Evolutionary conservation across 75 land plant species (phyloP), one percentile per base, ranked within the genome.

Genomic region (Picea sitchensis): DNA sequence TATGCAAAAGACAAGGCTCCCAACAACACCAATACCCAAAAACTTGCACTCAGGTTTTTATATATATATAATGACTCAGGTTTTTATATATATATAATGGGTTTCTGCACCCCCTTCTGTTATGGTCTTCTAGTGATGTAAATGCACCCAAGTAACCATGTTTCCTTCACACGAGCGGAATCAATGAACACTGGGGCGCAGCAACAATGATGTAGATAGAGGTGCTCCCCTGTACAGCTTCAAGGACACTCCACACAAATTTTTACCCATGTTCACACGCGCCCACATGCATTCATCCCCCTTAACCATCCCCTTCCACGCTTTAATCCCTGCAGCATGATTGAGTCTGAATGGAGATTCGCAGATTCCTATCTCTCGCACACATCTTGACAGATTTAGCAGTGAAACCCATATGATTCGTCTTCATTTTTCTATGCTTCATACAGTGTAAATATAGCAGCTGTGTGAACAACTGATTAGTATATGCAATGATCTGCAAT

Each of bases 211-310:
- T 41, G 51, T 21, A 41, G 54, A 47, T 51, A 51, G 56, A 51
- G 56, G 56, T 51, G 56, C 56, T 51, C 11, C 26, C 23, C 47
- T 38, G 51, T 38, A 44, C 51, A 41, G 20, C 73, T 17, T 18
- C 47, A 69, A 69, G 73, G 73, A 69, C 73, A 41, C 7, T 44
- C 56, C 56, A 51, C 56, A 51, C 56, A 9, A 51, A 9, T 51
- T 51, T 71, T 71, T 47, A 44, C 74, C 20, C 41, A 41, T 44
- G 41, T 71, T 71, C 74, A 23, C 51, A 44, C 74, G 41, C 44
- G 56, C 74, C 74, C 74, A 71, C 74, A 71, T 71, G 74, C 74
- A 44, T 71, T 44, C 74, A 44, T 20, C 74, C 54, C 51, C 47
- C 54, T 71, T 44, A 71, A 65, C 44, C 36, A 67, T 38, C 71